These are phyloP conservation scores for Linum trigynum DNA, from an alignment of 345 rosid genomes.

Conservation along the genomic window DNA sequence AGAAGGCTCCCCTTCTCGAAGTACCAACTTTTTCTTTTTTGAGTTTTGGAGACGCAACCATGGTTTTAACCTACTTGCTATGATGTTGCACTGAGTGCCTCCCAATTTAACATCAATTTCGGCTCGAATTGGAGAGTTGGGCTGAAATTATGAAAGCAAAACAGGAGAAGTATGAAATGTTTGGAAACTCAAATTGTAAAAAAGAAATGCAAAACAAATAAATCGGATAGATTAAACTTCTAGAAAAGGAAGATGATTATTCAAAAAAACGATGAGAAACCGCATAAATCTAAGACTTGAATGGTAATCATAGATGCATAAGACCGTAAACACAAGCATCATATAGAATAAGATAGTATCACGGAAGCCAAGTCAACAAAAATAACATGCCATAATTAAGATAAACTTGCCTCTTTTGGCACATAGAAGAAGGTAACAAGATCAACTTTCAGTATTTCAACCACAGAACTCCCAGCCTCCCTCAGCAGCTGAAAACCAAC, in stretches of 20 bases:
- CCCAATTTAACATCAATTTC: conserved; percentile 94
- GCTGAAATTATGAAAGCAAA: conserved; percentile 37
- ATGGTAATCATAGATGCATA: neutral
- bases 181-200: neutral
- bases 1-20: conserved; percentile 43
- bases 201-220: neutral
- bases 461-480: conserved; percentile 62
- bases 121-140: conserved; percentile 64
- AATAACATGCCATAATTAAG: conserved; percentile 11
- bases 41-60: conserved; percentile 66
- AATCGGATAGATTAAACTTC: neutral
- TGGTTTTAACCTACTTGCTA: conserved; percentile 64
- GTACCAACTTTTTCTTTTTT: conserved; percentile 55
- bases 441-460: conserved; percentile 88
- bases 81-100: conserved; percentile 71
- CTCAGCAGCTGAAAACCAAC: conserved; percentile 64
- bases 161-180: neutral
- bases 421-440: conserved; percentile 69
- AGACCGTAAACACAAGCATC: no score
- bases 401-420: conserved; percentile 56
- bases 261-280: neutral
- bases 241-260: neutral
- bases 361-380: no score
- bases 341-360: no score
- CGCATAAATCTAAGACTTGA: neutral